Evolutionary conservation across 495 filamentous ascomycete genomes (phyloP), one percentile per base, ranked within the genome.

Genomic region (Trichoderma erinaceum): DNA sequence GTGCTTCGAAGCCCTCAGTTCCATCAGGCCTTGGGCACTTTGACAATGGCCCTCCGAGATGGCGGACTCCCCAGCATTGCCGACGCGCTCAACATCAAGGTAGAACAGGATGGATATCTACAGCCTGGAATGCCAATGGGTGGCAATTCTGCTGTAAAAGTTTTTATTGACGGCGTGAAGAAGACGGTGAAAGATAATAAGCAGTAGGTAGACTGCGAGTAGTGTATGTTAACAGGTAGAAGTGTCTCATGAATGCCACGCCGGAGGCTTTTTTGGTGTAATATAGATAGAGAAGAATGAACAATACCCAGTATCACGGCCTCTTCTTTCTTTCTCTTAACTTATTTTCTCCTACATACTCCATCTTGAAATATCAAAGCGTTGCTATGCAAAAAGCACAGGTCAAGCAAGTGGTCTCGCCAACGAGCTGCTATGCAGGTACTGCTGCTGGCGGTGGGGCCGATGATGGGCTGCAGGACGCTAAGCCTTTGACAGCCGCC

Each of bases 1-100:
- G 92, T 97, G 18, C 79, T 98, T n/a, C 87, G 90, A 66, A 93
- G 89, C 70, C 95, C 95, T 41, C 95, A 98, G 71, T 93, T 99
- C 73, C 84, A 83, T 66, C 95, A 99, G 75, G 94, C 92, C 71
- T 77, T 96, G 43, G 84, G 87, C 0, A 93, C 90, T 71, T 78
- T 98, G 69, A 97, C 93, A 1, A 84, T 90, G 74, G 95, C 95
- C 27, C 82, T 99, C 61, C 80, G 94, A 67, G 94, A 99, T 73
- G 95, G 95, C n/a, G 95, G 92, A 0, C 78, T 99, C 64, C 91
- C 93, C 15, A 94, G 86, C 71, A 89, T 99, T 67, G 89, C 92
- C 25, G 92, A 96, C 70, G 93, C 93, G 27, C 77, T 99, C 41
- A 83, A 88, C 23, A 85, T 98, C 67, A 84, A 85, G 64, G 85